A percentile compares a stretch with the other conserved stretches of the same genome.
These are phyloP conservation scores for Suhomyces pyralidae DNA, from an alignment of 805 yeast genomes.

Conservation along the genomic window DNA sequence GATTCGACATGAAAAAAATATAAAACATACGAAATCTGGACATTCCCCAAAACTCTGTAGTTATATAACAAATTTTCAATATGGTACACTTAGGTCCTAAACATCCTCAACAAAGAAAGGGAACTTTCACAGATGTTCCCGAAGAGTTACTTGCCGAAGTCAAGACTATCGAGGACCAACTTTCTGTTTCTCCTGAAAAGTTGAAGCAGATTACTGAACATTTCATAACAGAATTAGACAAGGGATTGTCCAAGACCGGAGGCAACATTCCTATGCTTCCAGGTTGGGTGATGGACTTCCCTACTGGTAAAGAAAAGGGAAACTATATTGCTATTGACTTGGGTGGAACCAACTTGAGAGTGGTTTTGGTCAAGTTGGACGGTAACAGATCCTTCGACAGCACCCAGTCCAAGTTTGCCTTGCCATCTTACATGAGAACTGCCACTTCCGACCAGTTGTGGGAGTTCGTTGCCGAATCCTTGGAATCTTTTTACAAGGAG, in stretches of 20 bases:
- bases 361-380: conserved; percentile 77
- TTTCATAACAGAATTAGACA: conserved; percentile 74
- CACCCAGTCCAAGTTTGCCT: conserved; percentile 77
- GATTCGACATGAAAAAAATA: neutral
- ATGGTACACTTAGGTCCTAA: conserved; percentile 88
- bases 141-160: conserved; percentile 58
- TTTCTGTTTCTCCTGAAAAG: conserved; percentile 59
- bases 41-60: neutral
- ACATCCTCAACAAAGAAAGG: conserved; percentile 76
- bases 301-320: conserved; percentile 89
- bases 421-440: conserved; percentile 77
- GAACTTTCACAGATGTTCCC: conserved; percentile 60
- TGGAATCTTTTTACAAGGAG: conserved; percentile 65
- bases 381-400: conserved; percentile 86
- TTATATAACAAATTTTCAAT: conserved; percentile 9
- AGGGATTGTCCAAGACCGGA: conserved; percentile 72
- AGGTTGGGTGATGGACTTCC: conserved; percentile 92
- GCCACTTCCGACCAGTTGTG: conserved; percentile 75
- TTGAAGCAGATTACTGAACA: conserved; percentile 68
- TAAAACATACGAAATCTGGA: neutral
- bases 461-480: conserved; percentile 80
- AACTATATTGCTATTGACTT: conserved; percentile 89
- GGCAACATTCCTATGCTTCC: conserved; percentile 97
- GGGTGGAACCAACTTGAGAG: conserved; percentile 97
- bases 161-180: conserved; percentile 53